These are phyloP conservation scores for Metschnikowia hibisci DNA, from an alignment of 805 yeast species.

Conservation along the genomic window DNA sequence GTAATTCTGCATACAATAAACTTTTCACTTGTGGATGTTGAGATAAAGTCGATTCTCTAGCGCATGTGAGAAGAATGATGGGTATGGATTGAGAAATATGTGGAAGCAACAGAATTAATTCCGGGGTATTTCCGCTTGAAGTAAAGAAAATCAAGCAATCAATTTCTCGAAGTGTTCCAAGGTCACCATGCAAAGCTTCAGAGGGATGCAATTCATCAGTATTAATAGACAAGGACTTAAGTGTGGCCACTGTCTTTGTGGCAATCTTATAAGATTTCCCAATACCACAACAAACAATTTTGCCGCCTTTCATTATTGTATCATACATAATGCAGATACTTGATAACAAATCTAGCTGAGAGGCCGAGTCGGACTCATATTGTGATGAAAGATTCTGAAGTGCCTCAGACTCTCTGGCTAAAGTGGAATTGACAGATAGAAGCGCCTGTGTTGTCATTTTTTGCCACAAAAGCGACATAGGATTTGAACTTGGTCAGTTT, in stretches of 20 bases:
- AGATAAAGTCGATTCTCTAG: slow-evolving; percentile 52
- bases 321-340: slow-evolving; percentile 40
- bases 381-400: slow-evolving; percentile 42
- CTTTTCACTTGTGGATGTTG: slow-evolving; percentile 46
- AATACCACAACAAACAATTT: slow-evolving; percentile 74
- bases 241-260: slow-evolving; percentile 71
- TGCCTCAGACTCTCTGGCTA: slow-evolving; percentile 47
- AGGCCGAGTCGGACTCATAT: slow-evolving; percentile 42
- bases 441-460: slow-evolving; percentile 19
- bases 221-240: slow-evolving; percentile 72
- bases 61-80: slow-evolving; percentile 61
- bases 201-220: slow-evolving; percentile 72
- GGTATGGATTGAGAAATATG: slow-evolving; percentile 55
- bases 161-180: slow-evolving; percentile 61
- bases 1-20: slow-evolving; percentile 60
- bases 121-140: slow-evolving; percentile 83
- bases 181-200: slow-evolving; percentile 88
- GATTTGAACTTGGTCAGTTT: not conserved
- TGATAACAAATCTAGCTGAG: slow-evolving; percentile 41
- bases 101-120: slow-evolving; percentile 53
- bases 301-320: slow-evolving; percentile 45
- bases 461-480: slow-evolving; percentile 10
- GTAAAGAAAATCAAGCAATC: slow-evolving; percentile 65
- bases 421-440: slow-evolving; percentile 38
- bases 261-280: slow-evolving; percentile 85